Evolutionary conservation across 352 stramenopile genomes (phyloP), one percentile per base, ranked within the genome.

Genomic region (Globisporangium paroecandrum): DNA sequence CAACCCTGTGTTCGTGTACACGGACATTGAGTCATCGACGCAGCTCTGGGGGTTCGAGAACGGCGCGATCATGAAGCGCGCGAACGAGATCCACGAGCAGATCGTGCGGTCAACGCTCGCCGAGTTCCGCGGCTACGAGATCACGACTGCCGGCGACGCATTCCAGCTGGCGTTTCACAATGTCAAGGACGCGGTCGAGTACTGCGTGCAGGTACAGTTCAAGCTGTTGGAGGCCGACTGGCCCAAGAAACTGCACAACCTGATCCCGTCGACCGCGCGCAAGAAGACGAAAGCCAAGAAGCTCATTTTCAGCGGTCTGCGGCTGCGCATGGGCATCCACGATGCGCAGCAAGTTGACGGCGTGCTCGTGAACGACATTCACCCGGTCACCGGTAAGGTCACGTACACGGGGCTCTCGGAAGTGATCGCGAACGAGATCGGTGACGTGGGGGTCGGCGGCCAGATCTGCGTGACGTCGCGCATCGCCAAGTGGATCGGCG

Each of bases 1-100:
- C 15, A 77, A 85, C 22, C 82, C 81, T 7, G 77, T 90, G 38
- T 89, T 90, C 51, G 78, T 90, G 27, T 86, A 83, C 78, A 90
- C 82, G 18, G 82, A 90, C 68, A 87, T 87, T 58, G 80, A 90
- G 64, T 76, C 78, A 18, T 90, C 82, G 24, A 89, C 70, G 12
- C 65, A 72, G 58, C 68, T 89, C 5, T 89, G 82, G 82, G 49
- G 65, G 0, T 49, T 82, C 22, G 59, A 77, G 18, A 69, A 85
- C 25, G 74, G 70, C 2, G 41, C 60, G 4, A 68, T 82, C 41
- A 89, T 90, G 77, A 54, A 70, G 43, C 74, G 65, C 18, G 82
- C 82, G 13, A 79, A 85, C 38, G 75, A 87, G 38, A 65, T 86
- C 24, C 82, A 90, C 58, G 81, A 90, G 20, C 78, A 82, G 34